Percentiles rank a stretch among this genome's conserved stretches.
phyloP scores from a whole-genome alignment of 2,329 filamentous ascomycete species.

The Xylariomycetidae sp. region DNA sequence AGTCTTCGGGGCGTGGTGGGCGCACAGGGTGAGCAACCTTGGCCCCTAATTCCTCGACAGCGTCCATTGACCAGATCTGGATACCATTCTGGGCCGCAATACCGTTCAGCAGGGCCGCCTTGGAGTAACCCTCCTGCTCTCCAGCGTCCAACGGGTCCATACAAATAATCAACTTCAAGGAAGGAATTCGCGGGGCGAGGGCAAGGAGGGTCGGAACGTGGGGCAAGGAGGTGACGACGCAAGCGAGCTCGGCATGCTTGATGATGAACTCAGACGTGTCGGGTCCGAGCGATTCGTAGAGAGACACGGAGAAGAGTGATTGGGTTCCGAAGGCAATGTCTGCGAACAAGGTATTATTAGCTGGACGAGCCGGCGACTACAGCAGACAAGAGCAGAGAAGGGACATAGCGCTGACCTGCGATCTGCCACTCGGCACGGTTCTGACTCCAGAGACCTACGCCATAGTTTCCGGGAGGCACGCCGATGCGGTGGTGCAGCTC shows the following conservation, averaged over 20 bases:
- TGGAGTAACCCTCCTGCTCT: constrained; percentile 71
- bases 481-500: constrained; percentile 72
- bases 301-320: constrained; percentile 79
- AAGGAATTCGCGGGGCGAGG: constrained; percentile 68
- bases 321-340: constrained; percentile 86
- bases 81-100: constrained; percentile 71
- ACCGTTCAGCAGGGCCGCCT: constrained; percentile 68
- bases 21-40: constrained; percentile 63
- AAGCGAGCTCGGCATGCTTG: constrained; percentile 74
- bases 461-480: constrained; percentile 60
- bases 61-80: constrained; percentile 68
- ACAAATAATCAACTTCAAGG: constrained; percentile 80
- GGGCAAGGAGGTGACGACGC: constrained; percentile 70
- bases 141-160: constrained; percentile 77
- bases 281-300: constrained; percentile 92
- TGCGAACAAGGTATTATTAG: constrained; percentile 28
- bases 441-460: constrained; percentile 78
- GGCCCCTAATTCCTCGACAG: constrained; percentile 77
- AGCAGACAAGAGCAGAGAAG: no score
- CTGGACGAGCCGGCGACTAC: no score
- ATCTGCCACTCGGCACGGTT: constrained; percentile 89
- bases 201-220: constrained; percentile 80
- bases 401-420: constrained; percentile 45
- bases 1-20: constrained; percentile 66
- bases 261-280: constrained; percentile 93